A percentile compares a stretch with the other conserved stretches of the same genome.
These are phyloP conservation scores for Entomortierella lignicola DNA, from an alignment of 192 early-diverging fungal species.

Conservation along the genomic window DNA sequence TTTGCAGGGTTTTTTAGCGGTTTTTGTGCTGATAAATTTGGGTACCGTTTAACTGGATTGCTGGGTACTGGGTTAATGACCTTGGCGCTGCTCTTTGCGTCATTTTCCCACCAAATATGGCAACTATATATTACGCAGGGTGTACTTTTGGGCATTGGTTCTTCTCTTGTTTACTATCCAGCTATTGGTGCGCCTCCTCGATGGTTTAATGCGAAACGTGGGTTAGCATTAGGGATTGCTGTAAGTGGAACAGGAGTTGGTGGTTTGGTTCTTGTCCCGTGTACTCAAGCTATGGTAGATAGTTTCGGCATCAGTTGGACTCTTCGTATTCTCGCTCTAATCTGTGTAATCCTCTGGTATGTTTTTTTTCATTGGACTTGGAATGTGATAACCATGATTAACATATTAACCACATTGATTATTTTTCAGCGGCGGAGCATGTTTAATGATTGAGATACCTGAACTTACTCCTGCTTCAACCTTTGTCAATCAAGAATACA, in stretches of 20 bases:
- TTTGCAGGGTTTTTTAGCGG: slow-evolving; percentile 39
- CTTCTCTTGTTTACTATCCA: background rate
- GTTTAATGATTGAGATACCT: too few species aligned
- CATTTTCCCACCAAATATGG: slow-evolving; percentile 54
- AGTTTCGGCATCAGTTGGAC: background rate
- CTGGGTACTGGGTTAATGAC: slow-evolving; percentile 60
- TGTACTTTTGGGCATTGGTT: slow-evolving; percentile 8
- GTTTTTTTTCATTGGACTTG: background rate
- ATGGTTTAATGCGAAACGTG: slow-evolving; percentile 7
- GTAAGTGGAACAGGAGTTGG: slow-evolving; percentile 9
- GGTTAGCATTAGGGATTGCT: slow-evolving; percentile 18
- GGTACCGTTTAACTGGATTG: slow-evolving; percentile 59
- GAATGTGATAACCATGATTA: too few species aligned
- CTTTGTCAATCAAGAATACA: too few species aligned
- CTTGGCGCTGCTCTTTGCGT: slow-evolving; percentile 56
- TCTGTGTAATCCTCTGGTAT: slow-evolving; percentile 17
- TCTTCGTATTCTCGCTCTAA: background rate
- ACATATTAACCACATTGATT: too few species aligned
- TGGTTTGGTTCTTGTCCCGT: background rate
- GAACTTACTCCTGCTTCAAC: too few species aligned
- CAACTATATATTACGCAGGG: slow-evolving; percentile 22
- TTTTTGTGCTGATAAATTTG: slow-evolving; percentile 56
- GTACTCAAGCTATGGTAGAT: background rate
- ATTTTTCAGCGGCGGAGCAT: too few species aligned
- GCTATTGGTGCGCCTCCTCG: background rate